Conservation (phyloP, 192 early-diverging fungal genomes). For the Coemansia sp. region DNA sequence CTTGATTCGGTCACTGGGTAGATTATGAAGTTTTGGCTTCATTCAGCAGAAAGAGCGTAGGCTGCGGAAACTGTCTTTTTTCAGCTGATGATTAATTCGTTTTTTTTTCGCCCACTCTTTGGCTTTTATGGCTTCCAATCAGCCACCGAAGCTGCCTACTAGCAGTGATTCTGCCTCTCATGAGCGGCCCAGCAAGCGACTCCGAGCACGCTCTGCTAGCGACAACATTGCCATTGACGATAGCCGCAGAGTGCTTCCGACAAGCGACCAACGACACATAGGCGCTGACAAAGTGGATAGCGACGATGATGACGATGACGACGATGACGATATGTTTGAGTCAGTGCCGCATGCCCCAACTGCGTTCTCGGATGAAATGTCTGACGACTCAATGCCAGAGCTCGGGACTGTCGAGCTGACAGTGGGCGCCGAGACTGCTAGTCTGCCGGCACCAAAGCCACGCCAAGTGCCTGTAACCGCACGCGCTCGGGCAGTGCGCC, state of each 20-base stretch:
- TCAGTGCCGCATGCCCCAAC: not conserved
- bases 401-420: constrained; percentile 49
- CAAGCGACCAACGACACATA: not conserved
- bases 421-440: constrained; percentile 11
- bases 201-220: not conserved
- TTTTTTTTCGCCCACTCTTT: not conserved
- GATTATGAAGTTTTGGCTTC: not conserved
- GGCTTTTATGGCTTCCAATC: not conserved
- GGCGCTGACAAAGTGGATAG: not conserved
- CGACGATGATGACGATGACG: constrained; percentile 19
- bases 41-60: not conserved
- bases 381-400: constrained; percentile 31
- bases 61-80: not conserved
- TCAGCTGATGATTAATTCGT: not conserved
- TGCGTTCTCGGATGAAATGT: constrained; percentile 3
- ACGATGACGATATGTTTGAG: constrained; percentile 30
- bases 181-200: not conserved
- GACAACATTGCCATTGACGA: not conserved
- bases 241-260: not conserved
- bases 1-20: not conserved
- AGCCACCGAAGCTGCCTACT: not conserved
- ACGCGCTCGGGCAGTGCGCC: constrained; percentile 31
- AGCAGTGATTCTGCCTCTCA: not conserved
- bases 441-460: not conserved
- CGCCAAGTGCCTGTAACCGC: constrained; percentile 23